Evolutionary conservation across 116 monocot genomes (phyloP), one percentile per base, ranked within the genome.

Genomic region (Trichopus zeylanicus): DNA sequence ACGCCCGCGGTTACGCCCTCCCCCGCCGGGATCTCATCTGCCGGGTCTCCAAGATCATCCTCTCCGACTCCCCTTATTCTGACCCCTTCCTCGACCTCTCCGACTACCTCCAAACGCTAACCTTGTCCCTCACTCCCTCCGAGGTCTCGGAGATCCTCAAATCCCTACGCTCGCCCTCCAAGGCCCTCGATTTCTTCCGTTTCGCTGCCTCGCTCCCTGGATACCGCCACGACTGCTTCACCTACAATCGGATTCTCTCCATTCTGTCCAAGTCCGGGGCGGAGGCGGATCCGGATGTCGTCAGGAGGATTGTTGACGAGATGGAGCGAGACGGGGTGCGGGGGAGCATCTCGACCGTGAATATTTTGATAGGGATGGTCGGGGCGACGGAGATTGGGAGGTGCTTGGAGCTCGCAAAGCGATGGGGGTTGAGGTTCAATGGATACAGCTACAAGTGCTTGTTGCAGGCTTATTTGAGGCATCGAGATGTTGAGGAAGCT

Each of bases 11-110:
- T 75, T 53, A 78, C 72, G 55, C 55, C 48, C 72, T 84, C 21
- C 97, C 84, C 29, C 87, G 91, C 56, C 84, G 84, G 26, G 77
- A 91, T 65, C 87, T 97, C 75, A 46, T 97, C 72, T 97, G 91
- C 81, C 72, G 69, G 19, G 60, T 68, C 79, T 27, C 70, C 65
- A 31, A 57, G 27, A 75, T 91, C 63, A 81, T 97, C 63, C 73
- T 48, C 42, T 55, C 62, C 27, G 1, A 42, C 19, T 35, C 58
- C 51, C 53, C 72, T 35, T 16, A 48, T 66, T 19, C 69, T 62
- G 81, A 84, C 59, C 84, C 91, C 32, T 48, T 84, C 48, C 79
- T 80, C 66, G 77, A 81, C 56, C 77, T 97, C 53, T 52, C 84
- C 56, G 87, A 90, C 79, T 82, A 81, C 57, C 76, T 97, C 61